Evolutionary conservation across 495 filamentous ascomycete genomes (phyloP), one percentile per base, ranked within the genome.

Genomic region (Cryomyces minteri): DNA sequence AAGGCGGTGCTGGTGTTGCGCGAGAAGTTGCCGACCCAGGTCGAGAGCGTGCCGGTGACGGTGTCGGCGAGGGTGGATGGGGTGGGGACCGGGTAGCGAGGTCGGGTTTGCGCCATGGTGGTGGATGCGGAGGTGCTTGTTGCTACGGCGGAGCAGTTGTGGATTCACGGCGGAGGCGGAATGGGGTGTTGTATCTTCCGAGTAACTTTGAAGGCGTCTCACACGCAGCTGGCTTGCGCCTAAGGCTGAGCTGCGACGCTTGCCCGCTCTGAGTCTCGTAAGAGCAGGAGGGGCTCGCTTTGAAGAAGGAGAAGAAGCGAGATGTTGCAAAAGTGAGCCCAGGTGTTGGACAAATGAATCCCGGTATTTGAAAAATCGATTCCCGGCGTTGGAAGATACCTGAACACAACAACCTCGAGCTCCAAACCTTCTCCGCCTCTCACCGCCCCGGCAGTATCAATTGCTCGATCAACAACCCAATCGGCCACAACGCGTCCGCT

Each of bases 1-100:
- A 83, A 68, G 36, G 74, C 70, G 36, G 58, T 50, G 50, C 61
- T 61, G 48, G 75, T 30, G 58, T 84, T 83, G 48, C 57, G 70
- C 43, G 54, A 55, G 60, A 80, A 67, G 54, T 55, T 55, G 40
- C 12, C 39, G 32, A 10, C 31, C 51, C 54, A 57, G 25, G 50
- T 53, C 6, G 47, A 28, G 33, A 56, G 48, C 38, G 43, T 33
- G 2, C 43, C 47, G 51, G 37, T 8, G 14, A 43, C 34, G 34
- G 14, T 36, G 41, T 44, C 32, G 45, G 30, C 7, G 45, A 30
- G 43, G 10, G 36, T 38, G 31, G 18, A n/a, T 28, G 8, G 10
- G 10, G 10, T 18, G 38, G 38, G 9, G 43, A 29, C 2, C 11
- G 38, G 40, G 30, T 25, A 31, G 31, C 8, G 31, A 30, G 7